Percentiles rank a stretch among this genome's conserved stretches.
Conservation (phyloP, 768 basidiomycete genomes). For the Lanmaoa pseudosensibilis region DNA sequence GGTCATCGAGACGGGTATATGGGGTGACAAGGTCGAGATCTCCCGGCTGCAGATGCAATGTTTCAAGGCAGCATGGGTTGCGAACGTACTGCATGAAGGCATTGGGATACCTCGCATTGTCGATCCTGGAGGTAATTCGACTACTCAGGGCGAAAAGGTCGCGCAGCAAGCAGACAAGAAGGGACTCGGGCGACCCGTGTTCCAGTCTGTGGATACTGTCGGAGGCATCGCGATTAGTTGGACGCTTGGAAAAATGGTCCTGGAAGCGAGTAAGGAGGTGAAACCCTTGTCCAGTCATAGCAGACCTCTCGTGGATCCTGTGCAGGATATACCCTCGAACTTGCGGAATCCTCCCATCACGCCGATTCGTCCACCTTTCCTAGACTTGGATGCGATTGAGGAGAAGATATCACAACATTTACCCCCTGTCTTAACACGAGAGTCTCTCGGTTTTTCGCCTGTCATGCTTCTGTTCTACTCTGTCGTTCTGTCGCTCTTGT, state of each 20-base stretch:
- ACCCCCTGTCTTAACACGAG: constrained; percentile 58
- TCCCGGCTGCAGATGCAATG: constrained; percentile 94
- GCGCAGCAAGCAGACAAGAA: constrained; percentile 76
- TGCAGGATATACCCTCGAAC: constrained; percentile 60
- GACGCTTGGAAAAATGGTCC: constrained; percentile 99
- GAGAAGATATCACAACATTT: constrained; percentile 66
- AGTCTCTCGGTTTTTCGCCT: constrained; percentile 72
- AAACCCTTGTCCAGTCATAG: constrained; percentile 45
- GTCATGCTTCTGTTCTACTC: constrained; percentile 60
- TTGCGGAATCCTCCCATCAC: constrained; percentile 50
- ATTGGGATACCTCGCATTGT: constrained; percentile 91
- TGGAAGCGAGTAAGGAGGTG: constrained; percentile 92
- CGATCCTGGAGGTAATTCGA: constrained; percentile 78
- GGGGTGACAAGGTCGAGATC: constrained; percentile 75
- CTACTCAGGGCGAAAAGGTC: constrained; percentile 69
- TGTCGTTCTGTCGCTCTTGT: constrained; percentile 41
- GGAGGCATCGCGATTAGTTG: constrained; percentile 93
- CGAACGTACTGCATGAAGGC: constrained; percentile 94
- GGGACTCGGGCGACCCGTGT: constrained; percentile 77
- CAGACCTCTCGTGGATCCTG: constrained; percentile 69
- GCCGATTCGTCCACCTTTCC: constrained; percentile 64
- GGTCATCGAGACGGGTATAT: constrained; percentile 62
- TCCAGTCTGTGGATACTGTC: constrained; percentile 92
- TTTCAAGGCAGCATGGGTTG: constrained; percentile 99
- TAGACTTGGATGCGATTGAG: constrained; percentile 60